Evolutionary conservation across 1,139 yeast species (phyloP).

Genomic region (Magnusiomyces suaveolens): DNA sequence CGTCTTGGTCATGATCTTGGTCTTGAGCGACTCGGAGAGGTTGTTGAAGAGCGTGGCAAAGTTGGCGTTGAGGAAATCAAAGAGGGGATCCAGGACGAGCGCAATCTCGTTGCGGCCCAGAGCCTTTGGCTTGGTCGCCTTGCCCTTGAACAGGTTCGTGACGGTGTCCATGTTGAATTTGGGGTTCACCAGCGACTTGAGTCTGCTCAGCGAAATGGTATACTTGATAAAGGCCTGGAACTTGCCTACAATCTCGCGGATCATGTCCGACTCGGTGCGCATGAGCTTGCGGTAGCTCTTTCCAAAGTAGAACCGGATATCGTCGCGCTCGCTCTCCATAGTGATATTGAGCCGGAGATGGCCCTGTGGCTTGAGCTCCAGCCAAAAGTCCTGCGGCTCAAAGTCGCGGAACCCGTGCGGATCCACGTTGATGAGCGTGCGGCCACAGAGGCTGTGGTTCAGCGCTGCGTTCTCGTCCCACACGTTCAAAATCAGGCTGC

Average conservation of each 20-base stretch:
- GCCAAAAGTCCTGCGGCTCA: conserved; percentile 49
- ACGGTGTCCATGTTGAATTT: conserved; percentile 40
- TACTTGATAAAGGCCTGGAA: conserved; percentile 39
- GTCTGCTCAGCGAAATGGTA: conserved; percentile 35
- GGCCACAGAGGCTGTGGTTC: conserved; percentile 61
- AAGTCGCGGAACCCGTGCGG: conserved; percentile 58
- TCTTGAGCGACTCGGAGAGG: conserved; percentile 48
- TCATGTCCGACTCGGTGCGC: conserved; percentile 54
- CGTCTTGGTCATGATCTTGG: conserved; percentile 64
- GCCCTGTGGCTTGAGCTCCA: conserved; percentile 65
- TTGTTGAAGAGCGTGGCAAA: conserved; percentile 56
- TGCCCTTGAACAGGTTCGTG: conserved; percentile 41
- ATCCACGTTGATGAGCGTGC: conserved; percentile 53
- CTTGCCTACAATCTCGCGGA: conserved; percentile 58
- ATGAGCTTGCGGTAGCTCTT: conserved; percentile 57
- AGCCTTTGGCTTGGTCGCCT: conserved; percentile 30
- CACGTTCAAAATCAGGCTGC: conserved; percentile 47
- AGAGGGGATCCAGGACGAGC: conserved; percentile 64
- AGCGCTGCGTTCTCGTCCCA: conserved; percentile 59
- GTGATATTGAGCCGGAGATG: conserved; percentile 53
- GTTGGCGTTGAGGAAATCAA: conserved; percentile 63
- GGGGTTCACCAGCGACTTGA: conserved; percentile 24
- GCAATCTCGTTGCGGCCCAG: conserved; percentile 46
- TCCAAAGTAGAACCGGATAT: conserved; percentile 72
- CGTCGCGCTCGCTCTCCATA: conserved; percentile 68